A percentile compares a stretch with the other conserved stretches of the same genome.
Conservation (phyloP, 2,329 filamentous ascomycete genomes). For the Fusarium redolens region DNA sequence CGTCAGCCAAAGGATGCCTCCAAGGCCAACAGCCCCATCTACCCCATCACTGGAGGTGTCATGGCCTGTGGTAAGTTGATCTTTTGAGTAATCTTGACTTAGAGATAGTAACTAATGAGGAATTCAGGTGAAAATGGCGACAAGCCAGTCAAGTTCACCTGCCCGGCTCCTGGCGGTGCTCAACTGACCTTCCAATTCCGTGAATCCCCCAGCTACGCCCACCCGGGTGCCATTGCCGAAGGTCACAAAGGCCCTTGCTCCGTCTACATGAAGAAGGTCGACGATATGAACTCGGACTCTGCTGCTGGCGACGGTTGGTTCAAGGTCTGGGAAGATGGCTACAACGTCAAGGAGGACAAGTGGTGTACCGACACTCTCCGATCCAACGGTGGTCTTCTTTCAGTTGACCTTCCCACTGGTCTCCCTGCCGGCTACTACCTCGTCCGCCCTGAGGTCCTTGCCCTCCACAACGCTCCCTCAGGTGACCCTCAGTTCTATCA, state of each 20-base stretch:
- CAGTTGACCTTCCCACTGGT: conserved; percentile 69
- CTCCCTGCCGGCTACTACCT: conserved; percentile 76
- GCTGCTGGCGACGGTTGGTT: conserved; percentile 78
- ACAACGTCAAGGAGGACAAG: conserved; percentile 62
- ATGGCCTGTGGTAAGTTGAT: conserved; percentile 75
- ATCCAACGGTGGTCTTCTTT: conserved; percentile 71
- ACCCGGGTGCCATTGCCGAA: conserved; percentile 67
- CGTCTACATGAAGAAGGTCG: conserved; percentile 78
- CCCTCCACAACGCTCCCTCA: conserved; percentile 71
- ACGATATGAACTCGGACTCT: conserved; percentile 62
- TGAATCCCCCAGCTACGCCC: conserved; percentile 65
- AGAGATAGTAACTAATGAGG: not conserved
- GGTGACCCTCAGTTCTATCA: conserved; percentile 78
- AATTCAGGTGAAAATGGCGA: conserved; percentile 57
- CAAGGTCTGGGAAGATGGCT: conserved; percentile 79
- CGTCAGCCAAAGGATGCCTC: conserved; percentile 69
- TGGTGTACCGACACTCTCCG: conserved; percentile 81
- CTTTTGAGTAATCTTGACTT: rapidly evolving
- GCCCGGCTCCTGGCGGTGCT: conserved; percentile 62
- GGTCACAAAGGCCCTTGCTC: conserved; percentile 77
- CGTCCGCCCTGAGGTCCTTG: conserved; percentile 76
- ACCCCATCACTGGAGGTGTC: conserved; percentile 65
- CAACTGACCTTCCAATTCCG: conserved; percentile 76
- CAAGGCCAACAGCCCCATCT: conserved; percentile 68
- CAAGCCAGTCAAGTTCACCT: conserved; percentile 60